Evolutionary conservation across 345 rosid species (phyloP).

Genomic region (Lepidium aucheri): DNA sequence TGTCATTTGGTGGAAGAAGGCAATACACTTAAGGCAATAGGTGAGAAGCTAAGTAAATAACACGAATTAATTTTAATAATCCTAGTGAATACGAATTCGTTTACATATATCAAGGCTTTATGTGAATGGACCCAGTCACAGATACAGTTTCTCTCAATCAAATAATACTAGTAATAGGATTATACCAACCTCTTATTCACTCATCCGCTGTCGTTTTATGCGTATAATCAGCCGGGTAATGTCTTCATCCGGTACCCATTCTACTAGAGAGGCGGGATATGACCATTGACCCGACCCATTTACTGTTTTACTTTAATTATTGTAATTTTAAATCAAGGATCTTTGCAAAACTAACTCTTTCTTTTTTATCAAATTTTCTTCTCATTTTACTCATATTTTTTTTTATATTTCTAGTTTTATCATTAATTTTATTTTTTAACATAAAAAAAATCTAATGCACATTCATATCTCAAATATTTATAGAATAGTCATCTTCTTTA

Average conservation of each 20-base stretch:
- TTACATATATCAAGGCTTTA: constrained; percentile 3
- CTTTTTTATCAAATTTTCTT: no score
- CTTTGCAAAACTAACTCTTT: no score
- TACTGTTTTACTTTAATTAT: background rate
- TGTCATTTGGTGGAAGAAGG: constrained; percentile 20
- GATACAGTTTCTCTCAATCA: constrained; percentile 8
- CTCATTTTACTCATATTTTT: no score
- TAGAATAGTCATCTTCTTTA: no score
- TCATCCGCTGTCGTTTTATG: constrained; percentile 9
- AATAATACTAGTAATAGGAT: background rate
- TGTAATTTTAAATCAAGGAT: background rate
- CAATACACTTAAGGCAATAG: constrained; percentile 5
- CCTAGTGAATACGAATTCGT: constrained; percentile 5
- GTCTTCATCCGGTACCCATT: background rate
- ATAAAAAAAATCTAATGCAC: no score
- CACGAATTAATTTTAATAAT: background rate
- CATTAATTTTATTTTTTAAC: no score
- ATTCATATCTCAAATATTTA: no score
- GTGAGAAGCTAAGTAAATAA: background rate
- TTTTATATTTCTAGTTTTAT: no score
- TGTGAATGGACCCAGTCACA: constrained; percentile 6
- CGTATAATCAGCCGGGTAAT: background rate
- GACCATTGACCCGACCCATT: constrained; percentile 7
- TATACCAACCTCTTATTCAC: background rate
- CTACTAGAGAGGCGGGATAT: background rate